phyloP scores from a whole-genome alignment of 164 flowering plant genomes.

The Litsea cubeba region DNA sequence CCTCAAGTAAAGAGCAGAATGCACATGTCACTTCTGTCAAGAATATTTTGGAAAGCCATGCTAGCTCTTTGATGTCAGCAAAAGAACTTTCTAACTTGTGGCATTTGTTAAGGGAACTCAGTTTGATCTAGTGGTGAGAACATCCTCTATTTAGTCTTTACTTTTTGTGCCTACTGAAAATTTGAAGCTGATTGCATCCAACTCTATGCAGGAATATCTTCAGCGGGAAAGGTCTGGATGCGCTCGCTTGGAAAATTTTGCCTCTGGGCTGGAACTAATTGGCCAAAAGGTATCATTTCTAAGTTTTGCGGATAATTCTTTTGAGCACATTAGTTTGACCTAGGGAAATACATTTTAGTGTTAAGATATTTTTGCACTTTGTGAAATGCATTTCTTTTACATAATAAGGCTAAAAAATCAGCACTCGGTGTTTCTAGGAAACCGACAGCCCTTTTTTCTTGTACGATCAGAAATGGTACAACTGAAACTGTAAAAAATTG shows the following conservation, averaged over 20 bases:
- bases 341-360: too few species aligned
- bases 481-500: too few species aligned
- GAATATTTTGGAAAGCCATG: constrained; percentile 94
- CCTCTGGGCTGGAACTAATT: constrained; percentile 89
- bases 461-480: too few species aligned
- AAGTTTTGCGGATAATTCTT: not conserved
- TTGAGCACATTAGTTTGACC: not conserved
- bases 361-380: too few species aligned
- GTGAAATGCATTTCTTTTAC: too few species aligned
- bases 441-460: too few species aligned
- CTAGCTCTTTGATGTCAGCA: constrained; percentile 93
- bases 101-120: constrained; percentile 99
- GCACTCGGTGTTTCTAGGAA: too few species aligned
- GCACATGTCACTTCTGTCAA: constrained; percentile 90
- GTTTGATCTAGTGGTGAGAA: constrained; percentile 89
- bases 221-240: constrained; percentile 82
- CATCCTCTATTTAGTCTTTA: constrained; percentile 3
- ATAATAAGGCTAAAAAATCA: too few species aligned
- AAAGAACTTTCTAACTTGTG: constrained; percentile 95
- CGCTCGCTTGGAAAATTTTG: constrained; percentile 93
- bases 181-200: constrained; percentile 9
- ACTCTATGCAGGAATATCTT: constrained; percentile 73
- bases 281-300: constrained; percentile 68
- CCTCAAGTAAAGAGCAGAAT: constrained; percentile 77
- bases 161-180: not conserved